Evolutionary conservation across 2,329 filamentous ascomycete species (phyloP), one percentile per base, ranked within the genome.

Genomic region (Fulvia fulva): DNA sequence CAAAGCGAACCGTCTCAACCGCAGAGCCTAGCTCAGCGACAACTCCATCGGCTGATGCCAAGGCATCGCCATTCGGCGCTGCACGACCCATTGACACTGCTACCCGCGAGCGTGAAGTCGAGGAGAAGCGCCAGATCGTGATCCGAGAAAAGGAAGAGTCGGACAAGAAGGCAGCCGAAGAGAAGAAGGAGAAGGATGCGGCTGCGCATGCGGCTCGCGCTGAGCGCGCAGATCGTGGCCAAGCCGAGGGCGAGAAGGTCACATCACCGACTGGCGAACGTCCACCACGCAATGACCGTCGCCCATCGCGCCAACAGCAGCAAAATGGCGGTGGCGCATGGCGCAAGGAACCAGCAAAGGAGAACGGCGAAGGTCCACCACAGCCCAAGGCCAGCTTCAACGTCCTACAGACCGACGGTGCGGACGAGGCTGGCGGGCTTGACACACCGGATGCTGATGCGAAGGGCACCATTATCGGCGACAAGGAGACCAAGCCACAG

Each of bases 51-150:
- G 72, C 77, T 28, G 88, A 94, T 69, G 80, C 89, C 44, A 97
- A 97, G 80, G 83, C 91, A 25, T 97, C 88, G 75, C 91, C 91
- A 43, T 99, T 99, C 73, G 94, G 94, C 69, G 92, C 89, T 61
- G 94, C 94, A 57, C 87, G 89, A 62, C 94, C 94, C 56, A 96
- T 97, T 68, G 92, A 99, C 76, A 97, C 93, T 49, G 89, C 90
- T 47, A 84, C 91, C 14, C 87, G 90, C 65, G 93, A 97, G 78
- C 88, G 87, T 68, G 87, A 95, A 74, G 86, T 99, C 58, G 93
- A 95, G 70, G 91, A 96, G 78, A 96, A 91, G 82, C 84, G 89
- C 65, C 80, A 89, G 69, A 80, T 89, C 58, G 83, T 84, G 6
- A 63, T 91, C 25, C 86, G 86, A 63, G 87, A 94, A 75, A 96